Evolutionary conservation across 495 filamentous ascomycete genomes (phyloP), one percentile per base, ranked within the genome.

Genomic region (Penicillium robsamsonii): DNA sequence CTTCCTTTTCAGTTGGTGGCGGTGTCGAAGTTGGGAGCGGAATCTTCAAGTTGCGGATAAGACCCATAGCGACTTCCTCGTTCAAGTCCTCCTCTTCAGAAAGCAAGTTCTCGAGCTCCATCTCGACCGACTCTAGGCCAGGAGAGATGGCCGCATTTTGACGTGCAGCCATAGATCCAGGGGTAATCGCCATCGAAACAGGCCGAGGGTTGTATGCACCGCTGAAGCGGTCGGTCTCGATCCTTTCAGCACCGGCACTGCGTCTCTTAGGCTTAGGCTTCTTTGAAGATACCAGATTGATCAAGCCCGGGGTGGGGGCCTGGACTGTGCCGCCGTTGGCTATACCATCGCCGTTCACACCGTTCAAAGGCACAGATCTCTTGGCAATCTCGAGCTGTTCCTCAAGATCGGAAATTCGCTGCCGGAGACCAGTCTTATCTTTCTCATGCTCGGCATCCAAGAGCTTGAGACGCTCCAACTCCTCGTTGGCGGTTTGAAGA

Each of bases 251-350:
- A 31, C 94, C 94, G 48, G 91, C 94, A 71, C 94, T 97, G 46
- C 95, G 83, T 67, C 94, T 77, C 79, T 97, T 96, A 9, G 94
- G 93, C 78, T 96, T 97, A 33, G 93, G 91, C 78, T 96, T 97
- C 83, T 97, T 99, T 20, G 91, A 90, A 12, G 92, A 90, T 15
- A 99, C 94, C 45, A 99, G 78, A 67, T 97, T 97, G 78, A 99
- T 97, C 51, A 99, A 81, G 50, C 91, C 91, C 54, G 79, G 87
- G 3, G 83, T 75, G 55, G 86, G 81, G 22, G 80, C 68, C 53
- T 81, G 78, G 11, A 71, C 57, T 46, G 70, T 65, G 56, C 70
- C 74, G 40, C 90, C 91, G 67, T 96, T 96, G 38, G 77, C 71
- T 52, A 88, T 63, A 31, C 27, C 45, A 51, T 96, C 91, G 45